Base-by-base conservation (phyloP, 1,284 basidiomycete species). In the Ganoderma lucidum region DNA sequence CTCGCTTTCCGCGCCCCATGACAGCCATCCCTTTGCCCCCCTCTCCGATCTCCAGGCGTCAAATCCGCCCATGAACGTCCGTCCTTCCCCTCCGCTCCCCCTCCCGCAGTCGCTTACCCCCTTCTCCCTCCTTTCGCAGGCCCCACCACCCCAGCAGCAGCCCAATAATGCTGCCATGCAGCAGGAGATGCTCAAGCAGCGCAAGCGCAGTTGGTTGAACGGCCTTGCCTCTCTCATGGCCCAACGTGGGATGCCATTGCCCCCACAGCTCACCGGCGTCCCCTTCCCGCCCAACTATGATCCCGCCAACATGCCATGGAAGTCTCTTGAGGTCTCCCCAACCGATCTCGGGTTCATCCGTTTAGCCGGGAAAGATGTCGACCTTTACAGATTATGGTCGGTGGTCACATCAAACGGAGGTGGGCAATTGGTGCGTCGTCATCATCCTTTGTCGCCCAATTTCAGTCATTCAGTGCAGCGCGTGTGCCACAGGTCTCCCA, bases 291-390 rank as follows among this genome's bases (percentile, higher is more conserved):
- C 85, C 6, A 82, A 81, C 64, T 93, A 88, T 73, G 92, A 94
- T 77, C 87, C 86, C 30, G 79, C 78, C 64, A 84, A 81, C 62
- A 89, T 91, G 2, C 84, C 81, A 12, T 94, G 90, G 90, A 87
- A 87, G 75, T 79, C 81, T 62, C 79, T 94, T 68, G 92, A 93
- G 70, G 81, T 85, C 53, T 86, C 86, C 8, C 76, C 83, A 23
- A 73, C 75, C 37, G 92, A 92, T 70, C 72, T 84, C 19, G 93
- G 92, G 58, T 80, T 84, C 51, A 83, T 94, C 75, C 87, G 88
- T 68, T 76, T 96, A 58, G 89, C 90, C 3, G 93, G 93, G 28
- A 93, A 90, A 79, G 94, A 96, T 76, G 84, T 96, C 63, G 91
- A 92, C 74, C 79, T 96, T 53, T 92, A 93, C 80, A 90, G 84